Conservation (phyloP, 2,329 filamentous ascomycete genomes). For the Myriosclerotinia scirpicola region DNA sequence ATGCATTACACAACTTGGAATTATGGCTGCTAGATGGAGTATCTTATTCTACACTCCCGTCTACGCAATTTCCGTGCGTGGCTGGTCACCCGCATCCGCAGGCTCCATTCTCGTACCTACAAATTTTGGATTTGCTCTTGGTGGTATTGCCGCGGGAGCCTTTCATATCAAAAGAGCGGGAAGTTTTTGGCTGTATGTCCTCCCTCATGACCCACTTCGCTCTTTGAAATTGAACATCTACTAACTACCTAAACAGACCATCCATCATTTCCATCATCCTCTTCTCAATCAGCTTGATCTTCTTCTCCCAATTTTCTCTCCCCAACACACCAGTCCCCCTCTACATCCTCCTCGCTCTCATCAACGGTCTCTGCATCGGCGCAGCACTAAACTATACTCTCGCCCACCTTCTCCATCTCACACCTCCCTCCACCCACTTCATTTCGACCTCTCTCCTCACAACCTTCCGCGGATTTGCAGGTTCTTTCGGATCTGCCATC, state of each 20-base stretch:
- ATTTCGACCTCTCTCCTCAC: conserved; percentile 73
- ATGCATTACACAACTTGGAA: conserved; percentile 70
- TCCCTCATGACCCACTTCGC: neutral
- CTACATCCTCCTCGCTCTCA: conserved; percentile 62
- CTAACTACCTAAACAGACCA: conserved; percentile 43
- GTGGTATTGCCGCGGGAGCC: conserved; percentile 70
- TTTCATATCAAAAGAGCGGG: conserved; percentile 72
- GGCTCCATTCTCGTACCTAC: conserved; percentile 79
- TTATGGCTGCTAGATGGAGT: conserved; percentile 80
- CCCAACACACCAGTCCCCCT: conserved; percentile 50
- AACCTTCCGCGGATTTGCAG: conserved; percentile 80
- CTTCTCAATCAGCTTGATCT: conserved; percentile 60
- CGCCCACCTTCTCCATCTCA: conserved; percentile 75
- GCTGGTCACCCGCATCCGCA: conserved; percentile 66
- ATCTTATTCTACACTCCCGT: conserved; percentile 80
- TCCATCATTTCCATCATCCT: conserved; percentile 59
- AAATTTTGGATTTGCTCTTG: conserved; percentile 74
- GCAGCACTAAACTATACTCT: conserved; percentile 77
- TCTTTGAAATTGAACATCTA: neutral
- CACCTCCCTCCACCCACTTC: conserved; percentile 64
- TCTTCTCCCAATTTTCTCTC: conserved; percentile 57
- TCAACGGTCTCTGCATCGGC: conserved; percentile 71
- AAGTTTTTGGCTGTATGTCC: conserved; percentile 63
- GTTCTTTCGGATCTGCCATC: conserved; percentile 76
- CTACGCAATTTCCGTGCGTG: conserved; percentile 74